Evolutionary conservation across 495 filamentous ascomycete species (phyloP), one percentile per base, ranked within the genome.

Genomic region (Aspergillus ellipticus): DNA sequence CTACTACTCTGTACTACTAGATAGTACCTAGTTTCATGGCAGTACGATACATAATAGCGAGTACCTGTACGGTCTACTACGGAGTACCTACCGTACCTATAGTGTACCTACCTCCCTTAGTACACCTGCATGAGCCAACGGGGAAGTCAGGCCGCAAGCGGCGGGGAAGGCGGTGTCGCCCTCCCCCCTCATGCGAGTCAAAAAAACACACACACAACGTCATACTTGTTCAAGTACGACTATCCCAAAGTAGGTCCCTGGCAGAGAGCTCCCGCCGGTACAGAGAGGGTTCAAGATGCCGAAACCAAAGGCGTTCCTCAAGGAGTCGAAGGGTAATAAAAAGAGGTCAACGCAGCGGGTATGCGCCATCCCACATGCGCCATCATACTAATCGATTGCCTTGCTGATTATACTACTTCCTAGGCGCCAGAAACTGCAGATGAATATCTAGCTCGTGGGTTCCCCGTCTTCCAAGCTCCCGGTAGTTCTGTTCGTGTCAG

Each of bases 351-450:
- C 66, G 13, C 72, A 74, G 55, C 68, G 72, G 66, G 72, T 74
- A 66, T 9, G 56, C 53, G 35, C 46, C 51, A 20, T 37, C 46
- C n/a, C n/a, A 10, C 35, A 39, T n/a, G 5, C 42, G 19, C 16
- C 20, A n/a, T 20, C 28, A 26, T 6, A 2, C 42, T 7, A 9
- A 31, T 41, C n/a, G n/a, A n/a, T 29, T 45, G 20, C 37, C 3
- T 33, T 24, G 21, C 31, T 31, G 17, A 54, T 11, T 35, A 19
- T 41, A 35, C 47, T n/a, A n/a, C 16, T 55, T 31, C n/a, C 7
- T 17, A 85, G 78, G 71, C 60, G 4, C 83, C 82, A 7, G 72
- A 80, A 54, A 80, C 81, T 3, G 82, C 82, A 46, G 82, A 86
- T 74, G 83, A 87, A 53, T 86, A 76, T 59, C 70, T 86, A 46